phyloP scores from a whole-genome alignment of 306 rosid genomes.

The Begonia masoniana region DNA sequence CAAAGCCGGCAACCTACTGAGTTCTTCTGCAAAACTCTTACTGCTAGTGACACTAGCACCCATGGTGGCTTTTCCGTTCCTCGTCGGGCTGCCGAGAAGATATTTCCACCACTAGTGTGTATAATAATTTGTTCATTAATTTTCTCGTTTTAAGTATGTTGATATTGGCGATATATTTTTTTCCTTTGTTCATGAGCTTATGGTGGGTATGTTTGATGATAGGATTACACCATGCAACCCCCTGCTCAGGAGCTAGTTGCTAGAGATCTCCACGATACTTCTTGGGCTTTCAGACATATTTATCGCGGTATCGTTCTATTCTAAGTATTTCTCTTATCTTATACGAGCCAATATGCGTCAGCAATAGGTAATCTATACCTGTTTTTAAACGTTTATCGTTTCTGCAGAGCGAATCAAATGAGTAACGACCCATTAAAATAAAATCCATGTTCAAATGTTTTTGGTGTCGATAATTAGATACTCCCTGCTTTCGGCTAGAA shows the following conservation, averaged over 20 bases:
- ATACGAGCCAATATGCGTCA: too few relatives aligned
- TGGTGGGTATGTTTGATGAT: conserved; percentile 11
- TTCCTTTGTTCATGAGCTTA: conserved; percentile 18
- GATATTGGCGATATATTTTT: not conserved
- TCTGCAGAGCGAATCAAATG: too few relatives aligned
- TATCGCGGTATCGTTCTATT: conserved; percentile 53
- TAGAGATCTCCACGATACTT: conserved; percentile 77
- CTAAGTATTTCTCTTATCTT: too few relatives aligned
- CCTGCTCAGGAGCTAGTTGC: conserved; percentile 91
- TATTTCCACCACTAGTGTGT: conserved; percentile 79
- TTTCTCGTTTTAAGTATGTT: not conserved
- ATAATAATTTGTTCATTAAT: not conserved
- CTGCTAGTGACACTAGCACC: conserved; percentile 98
- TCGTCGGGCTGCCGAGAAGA: conserved; percentile 98
- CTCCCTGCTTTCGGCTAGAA: too few relatives aligned
- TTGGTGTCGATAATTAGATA: too few relatives aligned
- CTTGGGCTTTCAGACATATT: conserved; percentile 90
- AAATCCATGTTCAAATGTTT: too few relatives aligned
- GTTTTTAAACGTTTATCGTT: too few relatives aligned
- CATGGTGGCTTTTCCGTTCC: conserved; percentile 99
- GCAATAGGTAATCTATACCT: too few relatives aligned
- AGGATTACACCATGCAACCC: conserved; percentile 96
- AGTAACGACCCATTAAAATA: too few relatives aligned
- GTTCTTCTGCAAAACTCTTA: conserved; percentile 96
- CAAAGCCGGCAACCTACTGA: conserved; percentile 88